A percentile compares a stretch with the other conserved stretches of the same genome.
Conservation (phyloP, 2,329 filamentous ascomycete genomes). For the Aaosphaeria pasadenensis region DNA sequence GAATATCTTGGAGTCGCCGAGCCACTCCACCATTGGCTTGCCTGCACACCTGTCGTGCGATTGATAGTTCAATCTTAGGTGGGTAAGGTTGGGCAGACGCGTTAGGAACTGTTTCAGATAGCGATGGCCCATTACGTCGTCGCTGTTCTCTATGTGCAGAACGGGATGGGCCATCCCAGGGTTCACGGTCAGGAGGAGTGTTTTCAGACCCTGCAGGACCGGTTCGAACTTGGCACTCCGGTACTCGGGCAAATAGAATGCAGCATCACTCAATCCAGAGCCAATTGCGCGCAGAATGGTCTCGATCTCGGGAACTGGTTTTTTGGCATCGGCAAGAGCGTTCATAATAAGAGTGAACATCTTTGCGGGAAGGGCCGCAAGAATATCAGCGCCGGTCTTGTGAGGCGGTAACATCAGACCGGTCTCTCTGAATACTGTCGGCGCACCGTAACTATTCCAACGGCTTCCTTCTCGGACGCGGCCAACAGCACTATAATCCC, state of each 20-base stretch:
- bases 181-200: not conserved
- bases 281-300: not conserved
- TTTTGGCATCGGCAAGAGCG: not conserved
- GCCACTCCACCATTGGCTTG: not conserved
- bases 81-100: not conserved
- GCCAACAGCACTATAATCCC: slow-evolving; percentile 54
- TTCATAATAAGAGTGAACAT: not conserved
- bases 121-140: not conserved
- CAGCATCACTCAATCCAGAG: not conserved
- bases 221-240: not conserved
- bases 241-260: not conserved
- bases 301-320: not conserved
- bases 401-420: not conserved
- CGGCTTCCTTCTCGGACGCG: slow-evolving; percentile 50
- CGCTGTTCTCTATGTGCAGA: not conserved
- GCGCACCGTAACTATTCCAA: not conserved
- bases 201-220: not conserved
- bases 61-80: not conserved
- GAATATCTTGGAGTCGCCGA: not conserved
- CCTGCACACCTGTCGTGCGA: not conserved
- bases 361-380: not conserved
- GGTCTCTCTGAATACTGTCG: not conserved
- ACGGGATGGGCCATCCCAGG: not conserved
- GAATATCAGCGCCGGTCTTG: not conserved
- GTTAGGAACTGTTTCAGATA: not conserved